Evolutionary conservation across 768 basidiomycete genomes (phyloP).

Genomic region (Russula foetens): DNA sequence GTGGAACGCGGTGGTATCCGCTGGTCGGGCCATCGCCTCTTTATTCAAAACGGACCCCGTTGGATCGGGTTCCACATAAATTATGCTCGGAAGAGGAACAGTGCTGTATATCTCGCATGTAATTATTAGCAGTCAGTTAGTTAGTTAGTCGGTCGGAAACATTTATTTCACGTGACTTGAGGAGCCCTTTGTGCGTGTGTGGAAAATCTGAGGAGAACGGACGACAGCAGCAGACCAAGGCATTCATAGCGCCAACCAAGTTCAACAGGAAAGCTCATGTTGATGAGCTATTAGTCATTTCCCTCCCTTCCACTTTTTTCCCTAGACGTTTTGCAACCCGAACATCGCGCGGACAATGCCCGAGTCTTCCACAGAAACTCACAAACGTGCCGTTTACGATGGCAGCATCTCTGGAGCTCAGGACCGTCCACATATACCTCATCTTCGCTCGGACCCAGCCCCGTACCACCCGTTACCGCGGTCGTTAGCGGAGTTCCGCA

Average conservation of each 20-base stretch:
- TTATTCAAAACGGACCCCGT: constrained; percentile 1
- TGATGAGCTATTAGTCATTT: constrained; percentile 1
- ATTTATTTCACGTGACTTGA: constrained; percentile 15
- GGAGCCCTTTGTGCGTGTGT: neutral
- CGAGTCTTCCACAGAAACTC: constrained; percentile 23
- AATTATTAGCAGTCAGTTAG: too few species aligned
- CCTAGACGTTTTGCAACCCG: neutral
- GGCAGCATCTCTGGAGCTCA: constrained; percentile 43
- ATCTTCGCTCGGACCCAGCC: constrained; percentile 46
- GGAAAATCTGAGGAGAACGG: neutral
- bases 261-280: neutral
- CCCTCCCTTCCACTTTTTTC: neutral
- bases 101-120: neutral
- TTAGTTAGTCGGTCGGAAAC: neutral
- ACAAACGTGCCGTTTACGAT: constrained; percentile 46
- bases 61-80: neutral
- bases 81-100: neutral
- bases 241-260: neutral
- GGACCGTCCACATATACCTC: constrained; percentile 50
- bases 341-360: constrained; percentile 14
- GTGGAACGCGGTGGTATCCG: constrained; percentile 6
- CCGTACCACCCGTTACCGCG: constrained; percentile 34
- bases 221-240: neutral
- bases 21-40: constrained; percentile 12
- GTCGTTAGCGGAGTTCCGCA: constrained; percentile 55